Evolutionary conservation across 257 asterid genomes (phyloP).

Genomic region (Ophiorrhiza pumila): DNA sequence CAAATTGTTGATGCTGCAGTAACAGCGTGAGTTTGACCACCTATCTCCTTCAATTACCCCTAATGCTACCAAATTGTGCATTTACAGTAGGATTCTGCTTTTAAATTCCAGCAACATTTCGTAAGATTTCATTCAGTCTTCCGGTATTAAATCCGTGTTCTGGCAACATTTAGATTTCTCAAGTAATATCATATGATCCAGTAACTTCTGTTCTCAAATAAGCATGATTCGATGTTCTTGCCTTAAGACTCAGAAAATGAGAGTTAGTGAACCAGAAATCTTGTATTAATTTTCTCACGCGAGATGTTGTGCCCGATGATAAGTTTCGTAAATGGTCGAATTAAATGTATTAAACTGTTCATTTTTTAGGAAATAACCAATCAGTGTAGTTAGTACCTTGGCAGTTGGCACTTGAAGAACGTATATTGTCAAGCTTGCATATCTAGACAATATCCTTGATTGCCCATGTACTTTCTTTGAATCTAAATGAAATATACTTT

Average conservation of each 20-base stretch:
- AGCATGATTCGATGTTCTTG: not conserved
- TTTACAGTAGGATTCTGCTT: not conserved
- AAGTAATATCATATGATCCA: not conserved
- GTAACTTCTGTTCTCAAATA: too few species aligned
- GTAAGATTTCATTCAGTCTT: too few species aligned
- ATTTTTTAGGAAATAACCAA: not conserved
- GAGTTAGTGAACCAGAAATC: not conserved
- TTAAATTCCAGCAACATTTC: not conserved
- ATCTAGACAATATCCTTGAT: not conserved
- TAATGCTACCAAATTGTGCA: not conserved
- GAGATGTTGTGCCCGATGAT: not conserved
- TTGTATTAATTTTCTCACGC: not conserved
- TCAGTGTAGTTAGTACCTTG: not conserved
- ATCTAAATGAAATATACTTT: not conserved
- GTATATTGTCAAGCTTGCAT: not conserved
- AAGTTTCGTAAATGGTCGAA: not conserved
- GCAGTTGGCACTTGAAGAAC: not conserved
- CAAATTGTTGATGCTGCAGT: constrained; percentile 77
- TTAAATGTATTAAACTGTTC: not conserved
- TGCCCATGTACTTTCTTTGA: not conserved
- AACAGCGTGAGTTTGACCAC: constrained; percentile 42
- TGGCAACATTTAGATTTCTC: not conserved
- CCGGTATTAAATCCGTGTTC: not conserved
- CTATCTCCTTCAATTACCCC: not conserved
- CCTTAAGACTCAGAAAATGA: not conserved